A percentile compares a stretch with the other conserved stretches of the same genome.
phyloP scores from a whole-genome alignment of 2,329 filamentous ascomycete species.

The Mycosphaerella sp. region DNA sequence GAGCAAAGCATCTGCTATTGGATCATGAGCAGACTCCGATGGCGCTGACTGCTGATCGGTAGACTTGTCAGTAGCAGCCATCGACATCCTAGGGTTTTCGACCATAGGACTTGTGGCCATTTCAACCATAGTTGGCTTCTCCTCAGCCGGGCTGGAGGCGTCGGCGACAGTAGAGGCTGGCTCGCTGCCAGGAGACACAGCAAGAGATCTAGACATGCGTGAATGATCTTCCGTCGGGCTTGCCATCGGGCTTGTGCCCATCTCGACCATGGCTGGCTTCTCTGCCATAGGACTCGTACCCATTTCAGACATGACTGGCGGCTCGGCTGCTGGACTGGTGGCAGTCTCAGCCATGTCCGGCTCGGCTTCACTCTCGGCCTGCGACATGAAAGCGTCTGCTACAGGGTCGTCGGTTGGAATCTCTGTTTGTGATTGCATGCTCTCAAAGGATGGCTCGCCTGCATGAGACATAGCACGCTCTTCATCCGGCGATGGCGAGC shows the following conservation, averaged over 20 bases:
- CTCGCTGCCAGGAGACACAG: neutral
- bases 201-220: neutral
- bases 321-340: neutral
- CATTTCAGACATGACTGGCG: neutral
- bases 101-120: constrained; percentile 8
- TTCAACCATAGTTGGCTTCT: neutral
- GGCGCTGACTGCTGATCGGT: neutral
- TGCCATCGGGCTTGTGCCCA: constrained; percentile 1
- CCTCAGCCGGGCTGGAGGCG: neutral
- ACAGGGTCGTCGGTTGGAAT: constrained; percentile 1
- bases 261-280: neutral
- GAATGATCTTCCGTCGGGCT: constrained; percentile 3
- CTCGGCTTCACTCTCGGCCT: neutral
- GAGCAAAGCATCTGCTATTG: neutral
- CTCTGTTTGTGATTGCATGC: constrained; percentile 5
- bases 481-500: neutral
- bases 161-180: neutral
- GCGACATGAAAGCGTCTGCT: constrained; percentile 7
- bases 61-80: neutral
- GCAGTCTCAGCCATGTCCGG: neutral
- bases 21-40: neutral
- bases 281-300: neutral
- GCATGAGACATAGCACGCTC: neutral
- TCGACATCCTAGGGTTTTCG: constrained; percentile 4
- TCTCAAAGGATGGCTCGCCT: neutral